Percentiles rank a stretch among this genome's conserved stretches.
phyloP scores from a whole-genome alignment of 164 flowering plant genomes.

The Annona cherimola region DNA sequence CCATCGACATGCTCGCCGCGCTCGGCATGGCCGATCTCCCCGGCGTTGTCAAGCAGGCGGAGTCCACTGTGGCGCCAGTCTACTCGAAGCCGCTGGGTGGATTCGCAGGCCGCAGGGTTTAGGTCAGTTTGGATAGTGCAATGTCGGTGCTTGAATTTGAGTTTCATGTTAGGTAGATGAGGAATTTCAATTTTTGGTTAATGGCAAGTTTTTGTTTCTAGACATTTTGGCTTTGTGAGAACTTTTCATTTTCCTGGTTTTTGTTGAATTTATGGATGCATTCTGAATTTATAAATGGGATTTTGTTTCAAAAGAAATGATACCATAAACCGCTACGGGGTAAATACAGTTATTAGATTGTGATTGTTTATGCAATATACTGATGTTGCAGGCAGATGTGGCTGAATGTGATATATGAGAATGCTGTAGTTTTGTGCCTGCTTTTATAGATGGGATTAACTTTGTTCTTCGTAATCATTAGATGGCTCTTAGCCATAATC shows the following conservation, averaged over 20 bases:
- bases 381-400: too few relatives aligned
- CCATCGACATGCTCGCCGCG: slow-evolving; percentile 55
- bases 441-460: too few relatives aligned
- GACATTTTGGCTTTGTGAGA: background rate
- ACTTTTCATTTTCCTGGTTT: too few relatives aligned
- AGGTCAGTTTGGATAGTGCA: background rate
- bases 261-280: background rate
- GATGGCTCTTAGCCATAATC: too few relatives aligned
- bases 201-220: background rate
- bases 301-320: background rate
- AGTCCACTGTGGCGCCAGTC: slow-evolving; percentile 15
- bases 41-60: slow-evolving; percentile 37
- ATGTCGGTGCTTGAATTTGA: background rate
- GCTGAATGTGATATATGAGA: too few relatives aligned
- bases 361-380: too few relatives aligned
- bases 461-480: too few relatives aligned
- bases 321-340: background rate
- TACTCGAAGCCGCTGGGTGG: slow-evolving; percentile 8
- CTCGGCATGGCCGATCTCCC: slow-evolving; percentile 65
- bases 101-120: slow-evolving; percentile 7
- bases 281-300: background rate
- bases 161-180: background rate
- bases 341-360: too few relatives aligned
- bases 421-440: too few relatives aligned
- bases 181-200: background rate